Percentiles rank a stretch among this genome's conserved stretches.
Conservation (phyloP, 2,329 filamentous ascomycete species). For the Apiospora hydei region DNA sequence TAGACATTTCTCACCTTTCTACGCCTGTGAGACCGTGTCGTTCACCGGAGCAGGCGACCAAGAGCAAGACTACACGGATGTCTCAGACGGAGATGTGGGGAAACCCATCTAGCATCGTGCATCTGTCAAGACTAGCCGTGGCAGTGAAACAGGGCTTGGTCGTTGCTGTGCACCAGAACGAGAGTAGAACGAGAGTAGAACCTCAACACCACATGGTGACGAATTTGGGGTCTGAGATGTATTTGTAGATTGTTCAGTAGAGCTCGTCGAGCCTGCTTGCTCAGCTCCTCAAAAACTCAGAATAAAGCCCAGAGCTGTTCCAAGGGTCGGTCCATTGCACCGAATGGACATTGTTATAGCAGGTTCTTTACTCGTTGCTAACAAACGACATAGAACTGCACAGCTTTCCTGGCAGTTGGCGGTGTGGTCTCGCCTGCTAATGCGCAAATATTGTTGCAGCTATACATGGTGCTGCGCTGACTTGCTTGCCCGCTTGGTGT, state of each 20-base stretch:
- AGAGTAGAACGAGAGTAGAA: background rate
- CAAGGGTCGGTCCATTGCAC: background rate
- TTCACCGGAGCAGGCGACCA: background rate
- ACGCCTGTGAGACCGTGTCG: background rate
- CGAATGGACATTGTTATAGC: background rate
- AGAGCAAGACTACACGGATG: constrained; percentile 7
- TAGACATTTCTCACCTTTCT: constrained; percentile 9
- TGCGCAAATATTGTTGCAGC: background rate
- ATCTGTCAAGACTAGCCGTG: constrained; percentile 1
- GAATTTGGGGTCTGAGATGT: background rate
- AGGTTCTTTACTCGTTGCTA: background rate
- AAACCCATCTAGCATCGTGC: background rate
- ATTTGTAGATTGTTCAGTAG: background rate
- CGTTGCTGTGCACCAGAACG: background rate
- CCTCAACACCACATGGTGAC: background rate
- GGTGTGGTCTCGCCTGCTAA: background rate
- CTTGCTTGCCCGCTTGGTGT: background rate
- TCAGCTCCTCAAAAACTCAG: background rate
- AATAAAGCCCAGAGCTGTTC: background rate
- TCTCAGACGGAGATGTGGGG: background rate
- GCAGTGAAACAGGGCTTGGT: background rate
- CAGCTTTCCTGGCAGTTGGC: background rate
- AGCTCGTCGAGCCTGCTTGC: background rate
- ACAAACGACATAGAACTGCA: background rate
- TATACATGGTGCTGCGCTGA: background rate